Evolutionary conservation across 768 basidiomycete species (phyloP), one percentile per base, ranked within the genome.

Genomic region (Boletus rubroflammeus): DNA sequence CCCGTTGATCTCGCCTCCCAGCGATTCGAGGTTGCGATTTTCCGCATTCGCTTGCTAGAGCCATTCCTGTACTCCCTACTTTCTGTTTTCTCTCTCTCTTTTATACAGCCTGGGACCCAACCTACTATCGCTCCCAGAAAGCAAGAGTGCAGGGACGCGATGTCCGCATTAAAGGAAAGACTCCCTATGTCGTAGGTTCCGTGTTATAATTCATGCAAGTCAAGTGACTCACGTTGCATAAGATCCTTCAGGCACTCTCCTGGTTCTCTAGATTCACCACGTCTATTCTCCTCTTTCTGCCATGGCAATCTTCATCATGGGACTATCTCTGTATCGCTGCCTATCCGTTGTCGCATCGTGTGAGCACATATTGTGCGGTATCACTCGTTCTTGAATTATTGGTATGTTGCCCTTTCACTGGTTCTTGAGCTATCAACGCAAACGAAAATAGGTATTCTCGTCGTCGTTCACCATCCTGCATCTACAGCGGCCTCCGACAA

Each of bases 31-130:
- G 58, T 23, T 59, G 50, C 39, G 28, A 54, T 23, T 67, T 65
- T 31, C 61, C 70, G 7, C 56, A 5, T 49, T 38, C 31, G 6
- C 52, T 67, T 13, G 28, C 53, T 1, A 43, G 67, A 32, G 42
- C 73, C 36, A 62, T 70, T 47, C 78, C 79, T 10, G 56, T 66
- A 5, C 72, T 86, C 47, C 84, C 88, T 3, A 28, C 75, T 4
- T 41, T 88, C 19, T 71, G 76, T 28, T 41, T 84, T 1, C 11
- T 81, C 15, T 92, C 92, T 19, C 64, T 93, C 15, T 63, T 86
- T 6, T 95, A 93, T 86, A 83, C 84, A 0, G 82, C 79, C 2
- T 96, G 93, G 93, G 85, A 96, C 65, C 93, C 91, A 13, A 88
- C 88, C 19, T 93, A 92, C 68, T 71, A 78, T 23, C 74, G 79